Percentiles rank a stretch among this genome's conserved stretches.
phyloP scores from a whole-genome alignment of 1,284 basidiomycete genomes.

The Trametes pubescens region DNA sequence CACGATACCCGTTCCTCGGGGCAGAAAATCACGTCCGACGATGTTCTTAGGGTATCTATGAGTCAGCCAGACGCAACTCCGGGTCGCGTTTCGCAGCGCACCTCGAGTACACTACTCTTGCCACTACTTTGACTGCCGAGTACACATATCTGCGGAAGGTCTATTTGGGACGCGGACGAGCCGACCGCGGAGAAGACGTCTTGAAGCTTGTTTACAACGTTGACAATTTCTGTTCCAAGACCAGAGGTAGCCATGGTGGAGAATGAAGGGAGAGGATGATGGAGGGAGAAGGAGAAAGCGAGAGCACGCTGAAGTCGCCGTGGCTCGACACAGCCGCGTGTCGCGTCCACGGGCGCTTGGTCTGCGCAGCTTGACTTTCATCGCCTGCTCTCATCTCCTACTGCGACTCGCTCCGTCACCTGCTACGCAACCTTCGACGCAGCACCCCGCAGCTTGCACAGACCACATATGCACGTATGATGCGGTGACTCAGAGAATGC shows the following conservation, averaged over 20 bases:
- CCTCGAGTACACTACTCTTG: constrained; percentile 89
- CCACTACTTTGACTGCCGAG: constrained; percentile 88
- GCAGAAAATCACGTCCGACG: constrained; percentile 96
- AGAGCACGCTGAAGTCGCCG: constrained; percentile 29
- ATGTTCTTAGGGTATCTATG: constrained; percentile 74
- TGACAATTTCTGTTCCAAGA: constrained; percentile 80
- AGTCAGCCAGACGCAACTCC: neutral
- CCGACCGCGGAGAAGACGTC: constrained; percentile 88
- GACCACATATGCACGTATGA: too few species aligned
- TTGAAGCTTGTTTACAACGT: constrained; percentile 83
- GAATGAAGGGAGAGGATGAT: constrained; percentile 23
- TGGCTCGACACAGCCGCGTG: constrained; percentile 31
- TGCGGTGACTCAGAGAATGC: too few species aligned
- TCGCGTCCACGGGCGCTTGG: constrained; percentile 25
- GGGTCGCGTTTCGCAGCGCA: constrained; percentile 41
- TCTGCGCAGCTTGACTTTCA: constrained; percentile 11
- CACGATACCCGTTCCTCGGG: constrained; percentile 97
- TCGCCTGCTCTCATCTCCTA: neutral
- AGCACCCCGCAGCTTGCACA: too few species aligned
- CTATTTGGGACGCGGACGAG: constrained; percentile 76
- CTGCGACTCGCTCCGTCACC: neutral
- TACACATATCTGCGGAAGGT: constrained; percentile 88
- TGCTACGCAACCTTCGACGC: neutral
- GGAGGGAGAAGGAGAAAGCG: constrained; percentile 29
- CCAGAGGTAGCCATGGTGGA: constrained; percentile 60